Conservation (phyloP, 257 asterid species). For the Vinca minor region DNA sequence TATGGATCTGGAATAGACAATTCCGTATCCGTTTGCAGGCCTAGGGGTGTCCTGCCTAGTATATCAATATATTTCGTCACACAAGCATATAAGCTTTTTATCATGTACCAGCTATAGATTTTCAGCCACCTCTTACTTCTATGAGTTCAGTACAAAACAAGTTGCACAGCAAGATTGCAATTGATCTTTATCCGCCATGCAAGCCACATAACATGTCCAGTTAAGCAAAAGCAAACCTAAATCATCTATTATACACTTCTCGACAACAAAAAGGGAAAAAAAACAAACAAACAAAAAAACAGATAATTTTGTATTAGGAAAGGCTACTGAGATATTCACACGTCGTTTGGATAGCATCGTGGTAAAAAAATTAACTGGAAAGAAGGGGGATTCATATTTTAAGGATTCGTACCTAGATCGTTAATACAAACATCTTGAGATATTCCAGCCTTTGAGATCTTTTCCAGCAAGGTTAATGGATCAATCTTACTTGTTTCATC, state of each 20-base stretch:
- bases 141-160: background rate
- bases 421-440: constrained; percentile 84
- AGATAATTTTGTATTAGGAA: background rate
- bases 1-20: too few species aligned
- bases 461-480: constrained; percentile 73
- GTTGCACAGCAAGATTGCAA: background rate
- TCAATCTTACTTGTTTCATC: constrained; percentile 64
- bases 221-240: background rate
- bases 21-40: too few species aligned
- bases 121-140: background rate
- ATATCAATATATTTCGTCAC: background rate
- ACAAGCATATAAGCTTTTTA: background rate
- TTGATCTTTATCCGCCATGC: background rate
- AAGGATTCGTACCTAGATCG: constrained; percentile 57
- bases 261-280: background rate
- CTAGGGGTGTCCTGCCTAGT: too few species aligned
- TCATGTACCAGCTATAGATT: background rate
- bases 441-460: constrained; percentile 58
- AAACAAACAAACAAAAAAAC: background rate
- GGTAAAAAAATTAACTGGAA: background rate
- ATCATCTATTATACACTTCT: background rate
- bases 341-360: too few species aligned
- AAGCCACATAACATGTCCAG: background rate
- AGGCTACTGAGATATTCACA: background rate
- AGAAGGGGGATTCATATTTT: background rate